These are phyloP conservation scores for Didymella pinodella DNA, from an alignment of 2,329 filamentous ascomycete species.

Conservation along the genomic window DNA sequence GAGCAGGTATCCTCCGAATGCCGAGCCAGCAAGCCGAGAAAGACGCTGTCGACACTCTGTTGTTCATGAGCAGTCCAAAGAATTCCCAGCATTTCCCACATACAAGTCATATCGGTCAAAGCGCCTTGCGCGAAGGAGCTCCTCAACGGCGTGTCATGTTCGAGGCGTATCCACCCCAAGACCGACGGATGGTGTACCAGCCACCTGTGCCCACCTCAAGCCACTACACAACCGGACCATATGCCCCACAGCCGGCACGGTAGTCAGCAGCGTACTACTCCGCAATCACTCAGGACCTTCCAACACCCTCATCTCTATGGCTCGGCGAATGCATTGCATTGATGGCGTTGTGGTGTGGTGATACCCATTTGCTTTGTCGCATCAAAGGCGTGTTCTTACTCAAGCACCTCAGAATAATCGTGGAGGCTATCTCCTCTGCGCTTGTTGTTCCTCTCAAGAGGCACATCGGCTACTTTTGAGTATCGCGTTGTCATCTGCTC, in stretches of 20 bases:
- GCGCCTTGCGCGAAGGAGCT: slow-evolving; percentile 41
- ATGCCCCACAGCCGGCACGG: slow-evolving; percentile 40
- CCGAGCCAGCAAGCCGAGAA: slow-evolving; percentile 77
- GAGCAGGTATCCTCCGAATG: slow-evolving; percentile 67
- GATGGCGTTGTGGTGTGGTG: slow-evolving; percentile 40
- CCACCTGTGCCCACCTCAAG: slow-evolving; percentile 34
- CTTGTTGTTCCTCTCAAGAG: background rate
- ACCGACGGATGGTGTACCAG: slow-evolving; percentile 33
- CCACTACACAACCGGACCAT: slow-evolving; percentile 38
- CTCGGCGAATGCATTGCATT: slow-evolving; percentile 44
- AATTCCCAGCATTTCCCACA: slow-evolving; percentile 61
- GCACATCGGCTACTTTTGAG: background rate
- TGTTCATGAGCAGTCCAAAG: slow-evolving; percentile 83
- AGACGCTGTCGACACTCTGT: slow-evolving; percentile 79
- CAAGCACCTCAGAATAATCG: slow-evolving; percentile 1
- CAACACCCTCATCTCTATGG: slow-evolving; percentile 22
- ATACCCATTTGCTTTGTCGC: slow-evolving; percentile 43
- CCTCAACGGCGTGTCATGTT: slow-evolving; percentile 50
- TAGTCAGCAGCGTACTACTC: slow-evolving; percentile 16
- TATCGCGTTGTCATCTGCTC: background rate
- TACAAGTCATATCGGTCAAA: slow-evolving; percentile 37
- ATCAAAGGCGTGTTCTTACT: slow-evolving; percentile 24
- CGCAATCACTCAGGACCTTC: slow-evolving; percentile 3
- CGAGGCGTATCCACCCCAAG: slow-evolving; percentile 41
- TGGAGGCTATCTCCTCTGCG: background rate